phyloP scores from a whole-genome alignment of 176 grass and related monocot genomes.

The Tillandsia fasciculata region DNA sequence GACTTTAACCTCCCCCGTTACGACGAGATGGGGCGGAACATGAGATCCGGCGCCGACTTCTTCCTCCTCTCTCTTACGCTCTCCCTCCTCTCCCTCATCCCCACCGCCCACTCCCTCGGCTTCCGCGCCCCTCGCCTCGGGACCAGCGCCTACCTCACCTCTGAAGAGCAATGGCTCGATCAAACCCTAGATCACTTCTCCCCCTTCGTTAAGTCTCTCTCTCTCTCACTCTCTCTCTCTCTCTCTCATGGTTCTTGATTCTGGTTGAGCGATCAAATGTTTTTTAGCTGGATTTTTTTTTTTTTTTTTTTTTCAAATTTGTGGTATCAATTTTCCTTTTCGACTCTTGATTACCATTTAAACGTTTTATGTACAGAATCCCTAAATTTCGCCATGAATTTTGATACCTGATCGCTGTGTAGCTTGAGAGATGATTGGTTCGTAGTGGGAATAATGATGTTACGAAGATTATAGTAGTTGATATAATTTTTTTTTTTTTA shows the following conservation, averaged over 20 bases:
- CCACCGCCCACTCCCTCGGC: conserved; percentile 23
- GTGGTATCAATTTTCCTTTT: too few relatives aligned
- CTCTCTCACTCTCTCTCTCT: background rate
- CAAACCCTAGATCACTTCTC: conserved; percentile 94
- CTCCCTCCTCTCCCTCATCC: conserved; percentile 15
- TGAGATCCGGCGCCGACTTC: conserved; percentile 19
- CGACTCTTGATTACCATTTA: too few relatives aligned
- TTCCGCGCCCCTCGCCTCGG: conserved; percentile 27
- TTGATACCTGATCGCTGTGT: too few relatives aligned
- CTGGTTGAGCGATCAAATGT: background rate
- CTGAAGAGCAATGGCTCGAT: conserved; percentile 68
- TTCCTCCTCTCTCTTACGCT: conserved; percentile 7
- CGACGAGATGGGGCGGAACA: background rate
- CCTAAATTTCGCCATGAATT: too few relatives aligned
- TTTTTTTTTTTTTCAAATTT: background rate
- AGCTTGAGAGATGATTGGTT: too few relatives aligned
- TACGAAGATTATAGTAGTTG: too few relatives aligned
- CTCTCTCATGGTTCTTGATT: background rate
- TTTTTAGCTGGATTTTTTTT: background rate
- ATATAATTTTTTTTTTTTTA: too few relatives aligned
- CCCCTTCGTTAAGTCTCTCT: conserved; percentile 45
- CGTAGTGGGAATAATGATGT: too few relatives aligned
- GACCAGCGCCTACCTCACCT: conserved; percentile 48
- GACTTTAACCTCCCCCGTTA: too few relatives aligned
- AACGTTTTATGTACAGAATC: too few relatives aligned